phyloP scores from a whole-genome alignment of 257 asterid species.

The Verbena officinalis region DNA sequence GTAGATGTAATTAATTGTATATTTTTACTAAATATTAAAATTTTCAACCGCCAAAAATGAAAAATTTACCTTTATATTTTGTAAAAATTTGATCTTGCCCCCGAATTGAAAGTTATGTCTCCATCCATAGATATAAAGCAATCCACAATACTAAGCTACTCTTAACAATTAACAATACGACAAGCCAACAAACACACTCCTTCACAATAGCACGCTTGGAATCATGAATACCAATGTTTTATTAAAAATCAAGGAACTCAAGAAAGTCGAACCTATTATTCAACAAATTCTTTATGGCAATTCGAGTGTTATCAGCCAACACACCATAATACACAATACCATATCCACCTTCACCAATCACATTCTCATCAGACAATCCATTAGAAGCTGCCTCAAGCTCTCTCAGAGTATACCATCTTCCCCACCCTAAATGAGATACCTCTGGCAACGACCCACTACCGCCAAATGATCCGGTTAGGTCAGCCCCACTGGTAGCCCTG shows the following conservation, averaged over 20 bases:
- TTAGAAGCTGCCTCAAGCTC: constrained; percentile 96
- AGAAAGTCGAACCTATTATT: constrained; percentile 65
- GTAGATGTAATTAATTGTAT: no score
- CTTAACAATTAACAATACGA: no score
- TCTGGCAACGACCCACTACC: constrained; percentile 96
- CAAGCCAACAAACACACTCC: no score
- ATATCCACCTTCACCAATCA: constrained; percentile 98
- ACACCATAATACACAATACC: constrained; percentile 90
- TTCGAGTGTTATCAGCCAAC: constrained; percentile 70
- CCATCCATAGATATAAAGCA: no score
- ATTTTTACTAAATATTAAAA: no score
- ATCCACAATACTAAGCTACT: no score
- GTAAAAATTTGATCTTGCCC: no score
- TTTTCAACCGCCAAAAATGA: no score
- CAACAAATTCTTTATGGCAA: constrained; percentile 90
- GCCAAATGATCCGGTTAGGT: constrained; percentile 63
- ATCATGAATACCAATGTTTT: background rate
- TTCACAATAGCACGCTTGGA: no score
- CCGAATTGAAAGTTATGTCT: no score
- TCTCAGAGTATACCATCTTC: constrained; percentile 97
- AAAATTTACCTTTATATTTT: no score
- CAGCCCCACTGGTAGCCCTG: constrained; percentile 86
- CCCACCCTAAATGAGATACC: constrained; percentile 99
- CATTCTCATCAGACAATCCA: constrained; percentile 92
- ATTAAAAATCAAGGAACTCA: constrained; percentile 2